phyloP scores from a whole-genome alignment of 1,139 yeast species.

The Saccharomyces hybrid region DNA sequence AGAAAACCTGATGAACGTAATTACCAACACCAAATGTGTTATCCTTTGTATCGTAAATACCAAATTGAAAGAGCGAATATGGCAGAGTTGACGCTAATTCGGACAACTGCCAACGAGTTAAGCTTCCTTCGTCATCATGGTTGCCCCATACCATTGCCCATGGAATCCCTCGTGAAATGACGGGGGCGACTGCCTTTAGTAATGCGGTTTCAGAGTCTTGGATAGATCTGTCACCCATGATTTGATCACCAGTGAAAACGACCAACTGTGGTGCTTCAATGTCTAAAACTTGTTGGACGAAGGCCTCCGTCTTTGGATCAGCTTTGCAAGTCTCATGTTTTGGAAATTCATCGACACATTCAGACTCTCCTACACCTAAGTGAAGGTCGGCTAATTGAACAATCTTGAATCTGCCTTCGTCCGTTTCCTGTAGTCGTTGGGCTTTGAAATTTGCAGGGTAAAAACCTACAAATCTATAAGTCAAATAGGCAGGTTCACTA shows the following conservation, averaged over 20 bases:
- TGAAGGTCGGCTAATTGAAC: slow-evolving; percentile 85
- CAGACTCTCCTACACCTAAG: slow-evolving; percentile 68
- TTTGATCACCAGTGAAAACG: slow-evolving; percentile 80
- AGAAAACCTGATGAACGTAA: slow-evolving; percentile 49
- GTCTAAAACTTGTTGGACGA: slow-evolving; percentile 58
- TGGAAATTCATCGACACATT: slow-evolving; percentile 66
- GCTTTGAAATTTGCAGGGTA: slow-evolving; percentile 1
- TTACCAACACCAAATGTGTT: slow-evolving; percentile 71
- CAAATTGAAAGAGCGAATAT: slow-evolving; percentile 51
- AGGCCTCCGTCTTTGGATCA: slow-evolving; percentile 58
- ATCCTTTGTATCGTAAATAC: slow-evolving; percentile 44
- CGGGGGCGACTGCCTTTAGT: slow-evolving; percentile 68
- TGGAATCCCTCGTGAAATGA: slow-evolving; percentile 60
- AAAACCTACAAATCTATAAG: slow-evolving; percentile 5
- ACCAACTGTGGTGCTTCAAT: slow-evolving; percentile 72
- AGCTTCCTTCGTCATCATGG: slow-evolving; percentile 62
- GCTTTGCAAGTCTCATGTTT: slow-evolving; percentile 53
- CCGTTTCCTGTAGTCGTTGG: slow-evolving; percentile 22
- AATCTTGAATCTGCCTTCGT: slow-evolving; percentile 56
- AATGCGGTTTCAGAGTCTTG: slow-evolving; percentile 74
- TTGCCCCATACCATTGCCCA: slow-evolving; percentile 77
- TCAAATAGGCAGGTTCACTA: slow-evolving; percentile 5
- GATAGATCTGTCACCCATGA: slow-evolving; percentile 51
- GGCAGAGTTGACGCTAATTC: slow-evolving; percentile 51
- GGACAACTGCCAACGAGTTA: slow-evolving; percentile 57